These are phyloP conservation scores for Dillenia turbinata DNA, from an alignment of 164 flowering plant genomes.

Conservation along the genomic window DNA sequence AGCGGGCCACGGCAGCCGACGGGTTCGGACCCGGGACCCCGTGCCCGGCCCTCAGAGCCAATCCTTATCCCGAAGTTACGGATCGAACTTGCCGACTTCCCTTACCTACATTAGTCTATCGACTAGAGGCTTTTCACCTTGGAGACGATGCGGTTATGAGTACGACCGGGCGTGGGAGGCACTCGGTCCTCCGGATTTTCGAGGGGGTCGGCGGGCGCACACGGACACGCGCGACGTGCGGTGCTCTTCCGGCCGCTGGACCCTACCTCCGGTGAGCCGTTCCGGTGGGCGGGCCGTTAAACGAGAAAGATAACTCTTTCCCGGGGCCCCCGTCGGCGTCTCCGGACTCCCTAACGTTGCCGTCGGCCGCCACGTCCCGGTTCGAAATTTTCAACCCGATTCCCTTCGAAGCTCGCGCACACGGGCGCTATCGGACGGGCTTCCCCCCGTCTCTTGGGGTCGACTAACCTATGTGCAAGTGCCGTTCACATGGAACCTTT, in stretches of 20 bases:
- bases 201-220: no score
- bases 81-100: no score
- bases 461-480: no score
- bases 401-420: no score
- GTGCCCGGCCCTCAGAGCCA: slow-evolving; percentile 3
- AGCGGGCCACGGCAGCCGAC: no score
- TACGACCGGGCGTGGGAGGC: no score
- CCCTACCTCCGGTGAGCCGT: neutral
- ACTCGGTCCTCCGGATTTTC: no score
- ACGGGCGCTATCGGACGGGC: no score
- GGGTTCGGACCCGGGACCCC: no score
- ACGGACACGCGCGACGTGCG: no score
- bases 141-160: neutral
- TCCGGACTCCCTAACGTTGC: slow-evolving; percentile 21
- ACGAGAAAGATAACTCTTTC: slow-evolving; percentile 43
- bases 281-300: neutral
- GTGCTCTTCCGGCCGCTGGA: no score
- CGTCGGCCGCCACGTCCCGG: slow-evolving; percentile 27
- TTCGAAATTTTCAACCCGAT: slow-evolving; percentile 27
- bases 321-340: slow-evolving; percentile 32
- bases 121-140: neutral
- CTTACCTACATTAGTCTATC: neutral
- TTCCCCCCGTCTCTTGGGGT: no score
- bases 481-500: slow-evolving; percentile 12
- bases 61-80: neutral